Evolutionary conservation across 2,329 filamentous ascomycete genomes (phyloP).

Genomic region (Botryotinia globosa): DNA sequence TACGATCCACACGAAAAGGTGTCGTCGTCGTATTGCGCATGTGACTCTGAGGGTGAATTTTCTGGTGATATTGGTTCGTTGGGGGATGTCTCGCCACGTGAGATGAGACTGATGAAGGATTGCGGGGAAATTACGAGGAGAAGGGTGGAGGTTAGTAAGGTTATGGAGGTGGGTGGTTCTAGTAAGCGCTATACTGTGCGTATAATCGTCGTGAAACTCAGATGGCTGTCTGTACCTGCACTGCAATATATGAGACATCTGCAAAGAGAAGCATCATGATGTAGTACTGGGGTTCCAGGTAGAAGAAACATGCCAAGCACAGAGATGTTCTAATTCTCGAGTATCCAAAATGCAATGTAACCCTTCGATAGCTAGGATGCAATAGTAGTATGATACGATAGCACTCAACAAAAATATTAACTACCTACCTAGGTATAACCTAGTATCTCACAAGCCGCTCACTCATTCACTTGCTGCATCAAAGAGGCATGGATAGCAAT

Average conservation of each 20-base stretch:
- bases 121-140: background rate
- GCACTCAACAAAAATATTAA: background rate
- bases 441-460: background rate
- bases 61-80: background rate
- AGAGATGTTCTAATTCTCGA: background rate
- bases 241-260: background rate
- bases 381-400: background rate
- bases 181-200: background rate
- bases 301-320: background rate
- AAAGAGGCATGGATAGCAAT: background rate
- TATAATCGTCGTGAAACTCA: background rate
- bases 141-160: background rate
- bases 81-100: background rate
- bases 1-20: background rate
- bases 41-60: background rate
- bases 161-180: background rate
- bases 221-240: background rate
- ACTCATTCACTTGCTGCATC: background rate
- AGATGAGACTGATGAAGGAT: background rate
- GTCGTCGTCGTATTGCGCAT: background rate
- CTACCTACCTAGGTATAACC: too few species aligned
- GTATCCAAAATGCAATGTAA: slow-evolving; percentile 11
- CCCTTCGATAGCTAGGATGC: background rate
- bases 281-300: background rate
- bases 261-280: background rate